A percentile compares a stretch with the other conserved stretches of the same genome.
These are phyloP conservation scores for Flaveria linearis DNA, from an alignment of 129 eudicot genomes.

Conservation along the genomic window DNA sequence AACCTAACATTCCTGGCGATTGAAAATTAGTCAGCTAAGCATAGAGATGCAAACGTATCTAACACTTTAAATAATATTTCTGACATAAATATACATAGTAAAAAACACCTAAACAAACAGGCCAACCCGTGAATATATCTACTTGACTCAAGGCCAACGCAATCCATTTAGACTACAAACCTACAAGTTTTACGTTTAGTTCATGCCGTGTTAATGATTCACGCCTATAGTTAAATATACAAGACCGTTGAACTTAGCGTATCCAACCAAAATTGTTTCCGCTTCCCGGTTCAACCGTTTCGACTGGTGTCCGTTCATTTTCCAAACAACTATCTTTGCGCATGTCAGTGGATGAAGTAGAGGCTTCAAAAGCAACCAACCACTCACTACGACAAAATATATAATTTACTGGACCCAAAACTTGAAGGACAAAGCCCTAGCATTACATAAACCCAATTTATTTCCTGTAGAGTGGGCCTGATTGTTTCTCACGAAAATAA, in stretches of 20 bases:
- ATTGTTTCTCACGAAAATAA: slow-evolving; percentile 32
- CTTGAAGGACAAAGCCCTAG: slow-evolving; percentile 1
- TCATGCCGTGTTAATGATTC: neutral
- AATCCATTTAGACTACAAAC: too few relatives aligned
- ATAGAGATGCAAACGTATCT: too few relatives aligned
- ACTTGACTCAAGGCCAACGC: too few relatives aligned
- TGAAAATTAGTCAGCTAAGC: too few relatives aligned
- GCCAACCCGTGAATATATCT: too few relatives aligned
- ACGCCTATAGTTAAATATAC: neutral
- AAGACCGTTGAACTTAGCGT: neutral
- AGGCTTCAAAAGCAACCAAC: slow-evolving; percentile 34
- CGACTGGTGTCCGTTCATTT: neutral
- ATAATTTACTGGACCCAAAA: slow-evolving; percentile 33
- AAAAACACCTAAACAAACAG: too few relatives aligned
- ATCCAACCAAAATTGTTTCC: neutral
- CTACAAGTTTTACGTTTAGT: too few relatives aligned
- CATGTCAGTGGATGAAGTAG: slow-evolving; percentile 34
- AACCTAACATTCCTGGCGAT: too few relatives aligned
- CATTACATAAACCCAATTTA: slow-evolving; percentile 26
- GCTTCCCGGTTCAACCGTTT: neutral
- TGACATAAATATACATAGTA: too few relatives aligned
- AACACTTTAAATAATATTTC: too few relatives aligned
- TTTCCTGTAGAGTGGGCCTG: slow-evolving; percentile 32
- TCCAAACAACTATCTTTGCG: neutral
- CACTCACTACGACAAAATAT: slow-evolving; percentile 33